Evolutionary conservation across 2,329 filamentous ascomycete species (phyloP).

Genomic region (Neopestalotiopsis sp.): DNA sequence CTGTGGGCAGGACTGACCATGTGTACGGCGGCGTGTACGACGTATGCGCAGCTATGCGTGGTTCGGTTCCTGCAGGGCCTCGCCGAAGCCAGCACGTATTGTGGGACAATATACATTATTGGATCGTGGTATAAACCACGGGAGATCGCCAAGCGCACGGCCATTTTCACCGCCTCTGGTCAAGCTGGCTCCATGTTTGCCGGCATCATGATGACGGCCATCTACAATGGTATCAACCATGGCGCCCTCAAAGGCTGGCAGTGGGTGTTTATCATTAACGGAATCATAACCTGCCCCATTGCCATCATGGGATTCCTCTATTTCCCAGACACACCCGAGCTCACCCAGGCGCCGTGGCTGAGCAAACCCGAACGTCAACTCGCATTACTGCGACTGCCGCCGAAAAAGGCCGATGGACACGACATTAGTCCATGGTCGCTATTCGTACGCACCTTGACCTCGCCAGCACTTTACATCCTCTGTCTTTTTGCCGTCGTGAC

Average conservation of each 20-base stretch:
- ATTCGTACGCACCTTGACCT: slow-evolving; percentile 33
- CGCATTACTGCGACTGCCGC: slow-evolving; percentile 38
- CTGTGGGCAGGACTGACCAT: slow-evolving; percentile 53
- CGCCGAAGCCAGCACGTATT: slow-evolving; percentile 53
- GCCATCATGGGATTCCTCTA: slow-evolving; percentile 56
- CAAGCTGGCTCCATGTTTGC: slow-evolving; percentile 59
- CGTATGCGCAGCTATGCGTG: slow-evolving; percentile 36
- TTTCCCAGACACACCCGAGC: slow-evolving; percentile 47
- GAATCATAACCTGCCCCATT: slow-evolving; percentile 58
- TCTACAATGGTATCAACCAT: slow-evolving; percentile 43
- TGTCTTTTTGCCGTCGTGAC: slow-evolving; percentile 43
- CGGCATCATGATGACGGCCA: slow-evolving; percentile 59
- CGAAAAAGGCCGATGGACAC: slow-evolving; percentile 39
- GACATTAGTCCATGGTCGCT: slow-evolving; percentile 37
- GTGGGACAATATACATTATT: slow-evolving; percentile 54
- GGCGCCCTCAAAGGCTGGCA: slow-evolving; percentile 51
- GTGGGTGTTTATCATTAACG: slow-evolving; percentile 61
- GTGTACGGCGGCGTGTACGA: slow-evolving; percentile 34
- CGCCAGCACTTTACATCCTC: slow-evolving; percentile 41
- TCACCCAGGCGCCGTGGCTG: slow-evolving; percentile 43
- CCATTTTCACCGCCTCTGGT: slow-evolving; percentile 58
- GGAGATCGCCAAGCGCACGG: slow-evolving; percentile 57
- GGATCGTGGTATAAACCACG: slow-evolving; percentile 60
- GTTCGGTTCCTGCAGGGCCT: slow-evolving; percentile 52
- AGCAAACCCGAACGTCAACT: slow-evolving; percentile 40